Evolutionary conservation across 768 basidiomycete genomes (phyloP).

Genomic region (Kwoniella sp.): DNA sequence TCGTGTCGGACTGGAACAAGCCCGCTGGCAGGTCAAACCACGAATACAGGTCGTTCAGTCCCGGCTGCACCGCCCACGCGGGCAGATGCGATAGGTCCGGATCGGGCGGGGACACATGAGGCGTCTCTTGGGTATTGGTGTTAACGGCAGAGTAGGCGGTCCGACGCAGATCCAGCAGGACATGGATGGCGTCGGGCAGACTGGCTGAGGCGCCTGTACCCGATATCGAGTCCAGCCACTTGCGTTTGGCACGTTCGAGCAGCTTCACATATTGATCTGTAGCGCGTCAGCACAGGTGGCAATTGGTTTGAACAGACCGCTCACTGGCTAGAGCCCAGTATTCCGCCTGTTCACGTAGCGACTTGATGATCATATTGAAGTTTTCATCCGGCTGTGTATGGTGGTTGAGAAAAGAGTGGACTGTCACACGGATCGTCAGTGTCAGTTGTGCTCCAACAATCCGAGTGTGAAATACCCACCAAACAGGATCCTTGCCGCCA

Average conservation of each 20-base stretch:
- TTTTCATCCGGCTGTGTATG: slow-evolving; percentile 33
- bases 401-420: slow-evolving; percentile 40
- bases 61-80: slow-evolving; percentile 41
- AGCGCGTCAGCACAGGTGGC: neutral
- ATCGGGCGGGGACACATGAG: slow-evolving; percentile 34
- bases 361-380: slow-evolving; percentile 36
- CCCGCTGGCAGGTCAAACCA: slow-evolving; percentile 46
- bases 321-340: slow-evolving; percentile 46
- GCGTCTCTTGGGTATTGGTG: slow-evolving; percentile 39
- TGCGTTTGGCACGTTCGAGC: slow-evolving; percentile 44
- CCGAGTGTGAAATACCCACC: slow-evolving; percentile 23
- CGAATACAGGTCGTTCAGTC: slow-evolving; percentile 40
- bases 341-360: slow-evolving; percentile 32
- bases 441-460: neutral
- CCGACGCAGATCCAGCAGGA: slow-evolving; percentile 43
- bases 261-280: slow-evolving; percentile 45
- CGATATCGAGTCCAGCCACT: slow-evolving; percentile 30
- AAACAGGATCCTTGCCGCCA: slow-evolving; percentile 44
- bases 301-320: neutral
- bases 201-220: slow-evolving; percentile 14
- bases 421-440: slow-evolving; percentile 9
- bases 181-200: slow-evolving; percentile 46
- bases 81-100: slow-evolving; percentile 32
- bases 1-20: slow-evolving; percentile 23
- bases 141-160: slow-evolving; percentile 43